A percentile compares a stretch with the other conserved stretches of the same genome.
Evolutionary conservation across 148 eudicot genomes (phyloP).

Genomic region (Arbutus unedo): DNA sequence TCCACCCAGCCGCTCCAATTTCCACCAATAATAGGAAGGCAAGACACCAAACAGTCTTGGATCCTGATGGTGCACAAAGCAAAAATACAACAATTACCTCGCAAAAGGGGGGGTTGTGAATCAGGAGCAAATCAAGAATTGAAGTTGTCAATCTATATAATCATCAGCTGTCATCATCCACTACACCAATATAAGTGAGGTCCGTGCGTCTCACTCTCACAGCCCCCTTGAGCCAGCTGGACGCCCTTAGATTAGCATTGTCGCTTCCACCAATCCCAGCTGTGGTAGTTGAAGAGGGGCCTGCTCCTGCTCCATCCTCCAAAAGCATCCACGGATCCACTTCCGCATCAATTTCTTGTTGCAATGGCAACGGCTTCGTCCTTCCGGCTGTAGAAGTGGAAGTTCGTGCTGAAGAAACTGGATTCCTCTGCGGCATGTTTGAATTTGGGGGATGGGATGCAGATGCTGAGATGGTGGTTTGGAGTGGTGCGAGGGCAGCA

Average conservation of each 20-base stretch:
- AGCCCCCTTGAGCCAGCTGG: conserved; percentile 86
- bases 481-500: conserved; percentile 53
- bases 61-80: conserved; percentile 2
- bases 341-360: conserved; percentile 56
- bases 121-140: conserved; percentile 17
- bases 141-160: conserved; percentile 2
- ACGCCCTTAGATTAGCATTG: conserved; percentile 64
- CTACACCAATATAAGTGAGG: conserved; percentile 77
- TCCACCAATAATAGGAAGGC: conserved; percentile 7
- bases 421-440: conserved; percentile 37
- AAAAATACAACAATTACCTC: conserved; percentile 4
- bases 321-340: conserved; percentile 88
- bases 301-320: conserved; percentile 85
- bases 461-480: conserved; percentile 44
- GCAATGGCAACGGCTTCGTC: conserved; percentile 43
- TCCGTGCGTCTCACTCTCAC: conserved; percentile 87
- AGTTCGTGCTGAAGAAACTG: conserved; percentile 35
- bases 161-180: conserved; percentile 85
- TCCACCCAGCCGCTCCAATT: conserved; percentile 7
- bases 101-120: conserved; percentile 16
- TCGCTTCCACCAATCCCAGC: conserved; percentile 56
- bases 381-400: conserved; percentile 39
- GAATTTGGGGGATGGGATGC: conserved; percentile 34
- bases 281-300: conserved; percentile 48
- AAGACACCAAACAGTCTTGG: conserved; percentile 11